Base-by-base conservation (phyloP, 148 eudicot genomes). In the Fagopyrum tataricum region DNA sequence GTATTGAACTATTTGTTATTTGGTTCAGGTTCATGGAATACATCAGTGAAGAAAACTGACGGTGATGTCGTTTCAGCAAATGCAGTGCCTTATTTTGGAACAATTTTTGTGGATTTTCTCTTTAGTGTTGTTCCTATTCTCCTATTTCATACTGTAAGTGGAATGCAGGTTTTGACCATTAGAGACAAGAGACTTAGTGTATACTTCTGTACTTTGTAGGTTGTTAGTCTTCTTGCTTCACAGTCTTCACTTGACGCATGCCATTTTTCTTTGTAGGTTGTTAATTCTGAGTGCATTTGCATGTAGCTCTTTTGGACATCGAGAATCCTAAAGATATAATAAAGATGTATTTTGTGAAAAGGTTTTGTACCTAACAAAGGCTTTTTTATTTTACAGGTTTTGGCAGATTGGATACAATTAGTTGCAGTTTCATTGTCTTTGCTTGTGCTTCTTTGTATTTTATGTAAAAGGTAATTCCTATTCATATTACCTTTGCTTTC, bases 141-240 rank as follows among this genome's bases (percentile, higher is more conserved):
- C 69, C 81, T 91, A 72, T 73, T 87, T 78, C 72, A 85, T 56
- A 90, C 97, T 42, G 98, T 95, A 87, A 90, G 97, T 90, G 47
- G 20, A 37, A 64, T 64, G 44, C 15, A 62, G 39, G 3, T 20
- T 62, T 59, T 23, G 23, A 23, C 67, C 23, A 11, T 59, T 59
- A 59, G 67, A 24, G 26, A 10, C 7, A 9, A 56, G 31, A 10
- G 31, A 21, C 37, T 8, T 58, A 2, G 66, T 13, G 10, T 58
- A 23, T 7, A 23, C n/a, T 13, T 21, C 39, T 24, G 39, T 58
- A 58, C 66, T 9, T 59, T 10, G 40, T 39, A 23, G 40, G 4
- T 20, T 59, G 40, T 26, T 59, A 59, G 66, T 59, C 39, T 59
- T 59, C 40, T 59, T 23, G 37, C 15, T 53, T 53, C n/a, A n/a